Evolutionary conservation across 2,329 filamentous ascomycete genomes (phyloP).

Genomic region (Penicillium freii): DNA sequence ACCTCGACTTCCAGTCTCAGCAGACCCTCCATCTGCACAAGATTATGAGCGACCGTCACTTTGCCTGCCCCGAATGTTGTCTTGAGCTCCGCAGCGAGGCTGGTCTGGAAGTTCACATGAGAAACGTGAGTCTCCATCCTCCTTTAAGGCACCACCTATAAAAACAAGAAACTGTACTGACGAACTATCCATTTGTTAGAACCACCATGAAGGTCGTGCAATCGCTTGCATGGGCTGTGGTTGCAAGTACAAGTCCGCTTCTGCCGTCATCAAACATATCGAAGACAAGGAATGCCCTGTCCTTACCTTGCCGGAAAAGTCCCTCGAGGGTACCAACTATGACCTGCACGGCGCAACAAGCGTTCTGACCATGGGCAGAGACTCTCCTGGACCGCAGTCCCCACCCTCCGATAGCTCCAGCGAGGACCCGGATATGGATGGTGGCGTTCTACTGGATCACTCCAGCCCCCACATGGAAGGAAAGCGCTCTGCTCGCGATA

Average conservation of each 20-base stretch:
- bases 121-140: constrained; percentile 41
- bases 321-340: background rate
- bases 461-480: background rate
- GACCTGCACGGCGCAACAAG: background rate
- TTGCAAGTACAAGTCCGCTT: constrained; percentile 48
- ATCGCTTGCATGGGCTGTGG: constrained; percentile 52
- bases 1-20: constrained; percentile 48
- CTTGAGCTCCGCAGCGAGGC: constrained; percentile 54
- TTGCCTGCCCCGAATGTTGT: constrained; percentile 57
- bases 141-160: background rate
- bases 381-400: background rate
- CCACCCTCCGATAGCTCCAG: constrained; percentile 22
- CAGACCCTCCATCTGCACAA: constrained; percentile 51
- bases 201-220: constrained; percentile 50
- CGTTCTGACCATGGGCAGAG: background rate
- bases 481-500: background rate
- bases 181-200: constrained; percentile 33
- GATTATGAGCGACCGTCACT: constrained; percentile 46
- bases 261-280: constrained; percentile 53
- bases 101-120: constrained; percentile 54
- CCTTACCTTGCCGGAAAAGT: constrained; percentile 46
- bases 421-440: constrained; percentile 50
- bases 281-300: constrained; percentile 52
- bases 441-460: constrained; percentile 9
- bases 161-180: background rate